These are phyloP conservation scores for Curvularia verruculosa DNA, from an alignment of 2,329 filamentous ascomycete genomes.

Conservation along the genomic window DNA sequence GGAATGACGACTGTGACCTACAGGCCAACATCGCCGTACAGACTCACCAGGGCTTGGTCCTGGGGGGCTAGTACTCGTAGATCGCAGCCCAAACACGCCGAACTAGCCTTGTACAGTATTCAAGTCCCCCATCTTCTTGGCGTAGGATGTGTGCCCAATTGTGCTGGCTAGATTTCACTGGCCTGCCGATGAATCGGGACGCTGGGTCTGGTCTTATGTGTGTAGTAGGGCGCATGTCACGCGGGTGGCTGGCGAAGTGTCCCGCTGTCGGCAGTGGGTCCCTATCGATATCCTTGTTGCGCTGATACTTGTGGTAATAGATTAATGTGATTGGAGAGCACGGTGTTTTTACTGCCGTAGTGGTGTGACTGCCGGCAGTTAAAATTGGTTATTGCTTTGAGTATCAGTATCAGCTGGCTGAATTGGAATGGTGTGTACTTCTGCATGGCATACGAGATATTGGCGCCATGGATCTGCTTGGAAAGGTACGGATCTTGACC, in stretches of 20 bases:
- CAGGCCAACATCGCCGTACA: slow-evolving; percentile 17
- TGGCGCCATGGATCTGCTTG: not conserved
- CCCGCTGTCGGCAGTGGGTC: slow-evolving; percentile 20
- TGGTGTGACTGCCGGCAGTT: not conserved
- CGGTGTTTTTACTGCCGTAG: not conserved
- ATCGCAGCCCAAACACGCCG: slow-evolving; percentile 33
- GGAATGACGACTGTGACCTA: slow-evolving; percentile 8
- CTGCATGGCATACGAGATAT: not conserved
- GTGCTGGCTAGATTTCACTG: slow-evolving; percentile 14
- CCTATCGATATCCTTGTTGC: slow-evolving; percentile 15
- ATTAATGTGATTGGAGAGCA: slow-evolving; percentile 4
- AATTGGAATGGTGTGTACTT: not conserved
- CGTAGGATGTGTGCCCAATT: slow-evolving; percentile 13
- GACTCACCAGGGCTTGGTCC: slow-evolving; percentile 22
- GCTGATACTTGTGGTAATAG: slow-evolving; percentile 9
- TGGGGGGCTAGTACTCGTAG: slow-evolving; percentile 27
- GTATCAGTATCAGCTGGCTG: not conserved
- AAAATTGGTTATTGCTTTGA: not conserved
- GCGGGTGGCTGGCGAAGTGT: slow-evolving; percentile 21
- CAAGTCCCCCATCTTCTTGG: slow-evolving; percentile 36
- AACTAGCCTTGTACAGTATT: slow-evolving; percentile 41
- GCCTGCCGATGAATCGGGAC: slow-evolving; percentile 10
- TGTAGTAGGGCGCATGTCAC: slow-evolving; percentile 11
- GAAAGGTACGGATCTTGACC: not conserved
- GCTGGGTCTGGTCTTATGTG: not conserved